Evolutionary conservation across 1,139 yeast species (phyloP), one percentile per base, ranked within the genome.

Genomic region (Taphrina pruni): DNA sequence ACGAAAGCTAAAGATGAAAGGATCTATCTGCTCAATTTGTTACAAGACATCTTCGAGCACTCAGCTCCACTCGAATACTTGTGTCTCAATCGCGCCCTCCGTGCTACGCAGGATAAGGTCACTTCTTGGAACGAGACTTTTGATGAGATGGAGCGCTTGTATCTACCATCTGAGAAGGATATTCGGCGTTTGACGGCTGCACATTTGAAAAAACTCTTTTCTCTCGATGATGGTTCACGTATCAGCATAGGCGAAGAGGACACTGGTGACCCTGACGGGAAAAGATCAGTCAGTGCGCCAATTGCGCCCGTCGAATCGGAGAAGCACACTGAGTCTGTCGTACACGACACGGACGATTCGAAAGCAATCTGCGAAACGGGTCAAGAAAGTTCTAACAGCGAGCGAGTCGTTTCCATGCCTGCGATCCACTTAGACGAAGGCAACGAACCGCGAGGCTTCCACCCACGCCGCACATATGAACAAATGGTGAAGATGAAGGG

Each of bases 101-200:
- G 96, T 73, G 84, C 84, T 58, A 82, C 94, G 36, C 97, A 94
- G 75, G 93, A 89, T 71, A 80, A 88, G 65, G 95, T 96, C 4
- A 93, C 91, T 35, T 84, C 82, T 61, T 95, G 99, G 99, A 97
- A 94, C 78, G 77, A 79, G 38, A 97, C 89, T 71, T 92, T 95
- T 75, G 84, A 86, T 58, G 90, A 87, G n/a, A 92, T 94, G 79
- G 97, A 90, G 72, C 84, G 84, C 67, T 83, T 82, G 39, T 94
- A 84, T 75, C 84, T 94, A 71, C 98, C 98, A 0, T 87, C 96
- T 17, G 99, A 95, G 77, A 90, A 89, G 75, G 99, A 95, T 82
- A 90, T 95, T 73, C 88, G 97, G 8, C 83, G 92, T 72, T 89
- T 94, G 60, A 93, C 99, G 1, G 90, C 97, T 14, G 88, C 88